Conservation (phyloP, 148 eudicot species). For the Vaccinium myrtillus region DNA sequence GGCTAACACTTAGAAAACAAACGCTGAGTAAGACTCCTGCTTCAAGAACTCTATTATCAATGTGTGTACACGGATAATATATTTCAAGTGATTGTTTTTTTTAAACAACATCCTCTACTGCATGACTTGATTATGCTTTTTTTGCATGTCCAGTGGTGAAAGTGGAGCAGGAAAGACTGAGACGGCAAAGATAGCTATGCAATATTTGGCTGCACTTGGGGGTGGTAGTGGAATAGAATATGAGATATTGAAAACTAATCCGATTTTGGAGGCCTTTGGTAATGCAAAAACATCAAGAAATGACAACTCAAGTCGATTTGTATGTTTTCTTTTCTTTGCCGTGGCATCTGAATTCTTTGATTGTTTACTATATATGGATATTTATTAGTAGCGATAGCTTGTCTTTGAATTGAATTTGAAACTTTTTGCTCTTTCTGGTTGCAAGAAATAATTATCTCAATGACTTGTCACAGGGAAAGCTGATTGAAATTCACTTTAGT, state of each 20-base stretch:
- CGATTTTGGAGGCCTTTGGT: constrained; percentile 95
- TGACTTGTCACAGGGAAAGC: constrained; percentile 71
- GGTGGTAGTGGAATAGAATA: constrained; percentile 97
- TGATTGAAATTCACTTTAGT: constrained; percentile 97
- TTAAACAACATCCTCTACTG: background rate
- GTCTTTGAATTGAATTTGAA: constrained; percentile 3
- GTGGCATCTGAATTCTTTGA: background rate
- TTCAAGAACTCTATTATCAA: background rate
- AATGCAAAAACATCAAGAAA: constrained; percentile 93
- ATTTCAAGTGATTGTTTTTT: background rate
- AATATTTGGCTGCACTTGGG: constrained; percentile 96
- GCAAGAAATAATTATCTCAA: constrained; percentile 14
- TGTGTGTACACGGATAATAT: background rate
- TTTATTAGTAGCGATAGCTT: background rate
- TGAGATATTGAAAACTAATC: constrained; percentile 89
- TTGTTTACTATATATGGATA: background rate
- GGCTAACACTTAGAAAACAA: background rate
- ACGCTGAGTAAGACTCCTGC: background rate
- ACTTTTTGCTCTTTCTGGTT: constrained; percentile 5
- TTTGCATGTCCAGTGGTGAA: constrained; percentile 66
- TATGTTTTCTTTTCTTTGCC: constrained; percentile 42
- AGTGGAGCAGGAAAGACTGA: constrained; percentile 99
- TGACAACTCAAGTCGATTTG: constrained; percentile 98
- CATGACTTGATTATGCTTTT: constrained; percentile 21
- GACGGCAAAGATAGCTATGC: constrained; percentile 99